Evolutionary conservation across 257 asterid species (phyloP).

Genomic region (Solanum pimpinellifolium): DNA sequence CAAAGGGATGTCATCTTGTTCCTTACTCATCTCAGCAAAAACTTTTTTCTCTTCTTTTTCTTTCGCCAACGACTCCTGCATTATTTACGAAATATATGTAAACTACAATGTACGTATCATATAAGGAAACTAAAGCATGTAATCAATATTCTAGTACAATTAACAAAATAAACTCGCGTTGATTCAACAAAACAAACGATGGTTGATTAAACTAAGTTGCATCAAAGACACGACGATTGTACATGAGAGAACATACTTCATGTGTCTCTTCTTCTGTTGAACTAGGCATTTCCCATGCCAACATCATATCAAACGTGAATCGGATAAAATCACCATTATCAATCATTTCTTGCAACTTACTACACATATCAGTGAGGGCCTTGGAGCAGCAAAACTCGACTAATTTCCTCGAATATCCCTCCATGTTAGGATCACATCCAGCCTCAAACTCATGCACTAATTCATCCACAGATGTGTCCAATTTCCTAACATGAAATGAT

Average conservation of each 20-base stretch:
- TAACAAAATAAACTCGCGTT: background rate
- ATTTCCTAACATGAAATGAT: conserved; percentile 28
- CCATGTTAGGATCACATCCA: conserved; percentile 36
- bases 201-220: background rate
- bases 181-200: background rate
- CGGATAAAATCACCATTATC: conserved; percentile 54
- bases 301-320: conserved; percentile 89
- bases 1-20: conserved; percentile 60
- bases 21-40: conserved; percentile 1
- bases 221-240: background rate
- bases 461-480: conserved; percentile 29
- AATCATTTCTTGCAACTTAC: conserved; percentile 35
- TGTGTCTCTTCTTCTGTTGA: conserved; percentile 36
- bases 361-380: conserved; percentile 38
- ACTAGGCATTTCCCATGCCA: conserved; percentile 78
- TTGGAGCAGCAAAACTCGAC: conserved; percentile 62
- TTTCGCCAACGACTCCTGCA: conserved; percentile 51
- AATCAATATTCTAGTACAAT: background rate
- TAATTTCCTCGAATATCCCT: conserved; percentile 47
- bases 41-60: conserved; percentile 49
- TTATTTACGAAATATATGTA: background rate
- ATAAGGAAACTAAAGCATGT: background rate
- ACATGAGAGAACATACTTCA: conserved; percentile 5
- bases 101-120: background rate
- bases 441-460: conserved; percentile 47